A percentile compares a stretch with the other conserved stretches of the same genome.
Evolutionary conservation across 192 early-diverging fungal species (phyloP).

Genomic region (Kickxella alabastrina): DNA sequence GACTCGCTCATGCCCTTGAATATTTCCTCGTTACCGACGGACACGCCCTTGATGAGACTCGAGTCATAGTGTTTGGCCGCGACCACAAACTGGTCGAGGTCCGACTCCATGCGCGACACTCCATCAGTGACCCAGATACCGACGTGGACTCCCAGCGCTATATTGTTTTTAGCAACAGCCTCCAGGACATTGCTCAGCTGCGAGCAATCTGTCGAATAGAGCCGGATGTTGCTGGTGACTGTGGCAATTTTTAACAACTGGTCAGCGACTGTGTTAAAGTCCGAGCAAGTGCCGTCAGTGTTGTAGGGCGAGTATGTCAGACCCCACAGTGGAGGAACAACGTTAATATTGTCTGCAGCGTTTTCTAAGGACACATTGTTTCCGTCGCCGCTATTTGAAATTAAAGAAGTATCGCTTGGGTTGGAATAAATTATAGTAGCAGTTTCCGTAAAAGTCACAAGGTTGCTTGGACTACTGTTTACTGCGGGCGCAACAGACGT

Average conservation of each 20-base stretch:
- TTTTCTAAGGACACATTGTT: no score
- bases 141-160: constrained; percentile 28
- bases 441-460: no score
- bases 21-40: constrained; percentile 40
- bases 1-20: constrained; percentile 33
- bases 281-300: constrained; percentile 42
- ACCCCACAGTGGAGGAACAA: constrained; percentile 26
- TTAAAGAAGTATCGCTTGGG: no score
- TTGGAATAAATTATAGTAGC: no score
- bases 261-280: constrained; percentile 14
- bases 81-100: constrained; percentile 38
- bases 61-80: constrained; percentile 32
- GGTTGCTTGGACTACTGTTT: no score
- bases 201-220: constrained; percentile 51
- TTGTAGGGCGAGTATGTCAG: constrained; percentile 49
- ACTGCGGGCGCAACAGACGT: no score
- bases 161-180: constrained; percentile 24
- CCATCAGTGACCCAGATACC: constrained; percentile 45
- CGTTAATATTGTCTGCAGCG: background rate
- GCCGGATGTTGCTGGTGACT: constrained; percentile 41
- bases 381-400: no score
- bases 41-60: constrained; percentile 32
- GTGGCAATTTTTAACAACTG: constrained; percentile 27
- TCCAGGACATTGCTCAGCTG: constrained; percentile 35
- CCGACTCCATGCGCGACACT: constrained; percentile 22